Evolutionary conservation across 2,329 filamentous ascomycete species (phyloP), one percentile per base, ranked within the genome.

Genomic region (Cladophialophora carrionii): DNA sequence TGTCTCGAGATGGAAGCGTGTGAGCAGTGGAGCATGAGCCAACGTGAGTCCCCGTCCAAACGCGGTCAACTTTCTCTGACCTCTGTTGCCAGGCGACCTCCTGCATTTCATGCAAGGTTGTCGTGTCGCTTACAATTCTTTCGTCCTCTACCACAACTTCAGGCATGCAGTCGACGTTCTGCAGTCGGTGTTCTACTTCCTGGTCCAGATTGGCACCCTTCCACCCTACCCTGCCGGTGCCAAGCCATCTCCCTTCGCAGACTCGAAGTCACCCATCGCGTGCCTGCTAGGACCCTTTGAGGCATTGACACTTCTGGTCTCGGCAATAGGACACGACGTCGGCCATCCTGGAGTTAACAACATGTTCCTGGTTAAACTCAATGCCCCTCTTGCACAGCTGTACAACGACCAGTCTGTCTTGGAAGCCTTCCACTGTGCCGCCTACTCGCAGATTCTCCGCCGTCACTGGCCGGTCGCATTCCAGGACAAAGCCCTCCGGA

Each of bases 301-400:
- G 76, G 91, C 90, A 4, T 82, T 99, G 60, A 94, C 92, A 0
- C 84, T 99, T 2, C 84, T 99, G 53, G 89, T 98, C 70, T 94
- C 94, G 8, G 95, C 95, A n/a, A 96, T 99, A 73, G 95, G 95
- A 49, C 95, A 99, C 72, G 95, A 99, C 75, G 95, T 98, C 46
- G 95, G 95, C 24, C 95, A 99, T 75, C 95, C 95, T 0, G 95
- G 95, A 62, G 95, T 99, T 73, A 99, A 98, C 80, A 99, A 99
- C 75, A 92, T 94, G 32, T 99, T 99, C 75, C 82, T 99, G 4
- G 88, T 96, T 20, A 92, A 91, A 34, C 85, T 97, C 34, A 96
- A 97, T 75, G 91, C 95, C 20, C 94, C 95, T 1, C 82, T 99
- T 31, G 95, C 95, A 12, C 93, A 97, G 76, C 83, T 98, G 14